Base-by-base conservation (phyloP, 331 rosid genomes). In the Saraca asoca region DNA sequence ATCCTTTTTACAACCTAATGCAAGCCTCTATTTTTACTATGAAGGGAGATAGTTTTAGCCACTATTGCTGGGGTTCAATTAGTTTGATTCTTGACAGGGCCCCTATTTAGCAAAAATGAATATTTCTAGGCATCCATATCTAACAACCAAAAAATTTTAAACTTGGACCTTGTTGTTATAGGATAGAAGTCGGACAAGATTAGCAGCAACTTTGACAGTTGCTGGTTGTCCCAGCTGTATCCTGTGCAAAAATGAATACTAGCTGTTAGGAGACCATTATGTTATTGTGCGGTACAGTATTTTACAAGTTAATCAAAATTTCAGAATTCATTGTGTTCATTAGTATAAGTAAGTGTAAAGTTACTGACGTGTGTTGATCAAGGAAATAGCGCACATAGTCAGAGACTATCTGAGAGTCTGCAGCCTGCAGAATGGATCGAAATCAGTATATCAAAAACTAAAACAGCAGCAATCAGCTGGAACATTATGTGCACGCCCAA, bases 151-250 rank as follows among this genome's bases (percentile, higher is more conserved):
- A 49, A 49, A 20, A 35, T 9, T 39, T 69, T 39, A 54, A 74
- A 56, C 38, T 37, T 82, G 7, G 66, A 94, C 99, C 99, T 94
- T 94, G 85, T 94, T 94, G 74, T 83, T 84, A 52, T 90, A 94
- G 10, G 97, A 61, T 50, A 94, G 51, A 52, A 94, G 97, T 79
- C 97, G 86, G 61, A 88, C 83, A 42, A 94, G 97, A 75, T 94
- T 94, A 11, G 99, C 99, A 50, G 92, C 88, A 70, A 88, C 92
- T 65, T 94, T 90, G 31, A 94, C 99, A 4, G 99, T 94, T 11
- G 99, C 91, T 69, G 97, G 97, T 75, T 86, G 97, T 58, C 97
- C 97, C 35, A 83, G 90, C 83, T 94, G 99, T 70, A 94, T 88
- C 56, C 98, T 94, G 83, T 11, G 41, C 69, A 81, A 15, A 59